Base-by-base conservation (phyloP, 1,284 basidiomycete genomes). In the Heterobasidion annosum region DNA sequence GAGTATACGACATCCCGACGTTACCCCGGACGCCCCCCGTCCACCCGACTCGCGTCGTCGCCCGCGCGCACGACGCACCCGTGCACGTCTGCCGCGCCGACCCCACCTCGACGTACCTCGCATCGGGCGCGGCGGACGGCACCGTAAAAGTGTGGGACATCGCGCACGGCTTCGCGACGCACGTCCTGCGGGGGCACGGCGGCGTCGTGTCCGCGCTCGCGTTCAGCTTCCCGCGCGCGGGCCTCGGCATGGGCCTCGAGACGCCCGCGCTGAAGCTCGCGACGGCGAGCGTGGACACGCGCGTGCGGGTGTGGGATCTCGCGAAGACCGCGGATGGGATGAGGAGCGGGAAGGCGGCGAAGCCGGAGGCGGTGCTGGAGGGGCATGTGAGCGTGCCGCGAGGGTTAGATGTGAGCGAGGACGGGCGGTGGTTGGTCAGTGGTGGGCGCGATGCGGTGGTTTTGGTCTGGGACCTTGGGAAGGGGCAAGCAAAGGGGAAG, bases 91-190 rank as follows among this genome's bases (percentile, higher is more conserved):
- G 89, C 62, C 79, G 77, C 56, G 71, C 83, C 32, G 96, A 89
- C 74, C 91, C 88, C n/a, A 93, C 90, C 32, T 91, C 85, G 1
- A 88, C 88, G 0, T 86, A 98, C 56, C 79, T 99, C 57, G 96
- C 97, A 1, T 97, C 96, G 7, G 97, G 95, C 0, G 90, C 93
- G 8, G 91, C 94, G 4, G 97, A 99, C 63, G 96, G 97, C 13
- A 81, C 91, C 18, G 96, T 98, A 54, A 98, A 98, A 75, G 91
- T 99, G 8, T 99, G 94, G 93, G 90, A 98, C 67, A 81, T 96
- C 48, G 72, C 78, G 2, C 84, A 85, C 16, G 96, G 93, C 8
- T 95, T 88, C 67, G 83, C 91, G 44, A 99, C 97, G 0, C 97
- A 99, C 68, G 79, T 94, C 12, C 95, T 98, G 76, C 90, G 91